These are phyloP conservation scores for Metschnikowia anglica DNA, from an alignment of 805 yeast genomes.

Conservation along the genomic window DNA sequence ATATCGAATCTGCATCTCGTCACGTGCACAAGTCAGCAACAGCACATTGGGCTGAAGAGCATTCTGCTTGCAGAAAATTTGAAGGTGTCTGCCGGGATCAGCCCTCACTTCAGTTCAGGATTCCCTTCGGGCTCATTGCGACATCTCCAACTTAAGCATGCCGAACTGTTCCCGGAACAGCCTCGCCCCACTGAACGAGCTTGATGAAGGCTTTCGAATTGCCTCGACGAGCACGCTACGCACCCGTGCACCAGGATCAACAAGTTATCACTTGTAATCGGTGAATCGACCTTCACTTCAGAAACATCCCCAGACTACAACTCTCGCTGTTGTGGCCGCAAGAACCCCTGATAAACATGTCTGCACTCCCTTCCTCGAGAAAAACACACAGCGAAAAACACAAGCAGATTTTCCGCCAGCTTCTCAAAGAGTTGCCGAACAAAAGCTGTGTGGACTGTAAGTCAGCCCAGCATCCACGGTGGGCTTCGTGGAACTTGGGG, in stretches of 20 bases:
- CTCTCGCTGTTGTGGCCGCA: too few relatives aligned
- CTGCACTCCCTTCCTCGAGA: slow-evolving; percentile 43
- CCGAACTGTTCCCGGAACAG: too few relatives aligned
- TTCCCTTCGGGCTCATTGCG: too few relatives aligned
- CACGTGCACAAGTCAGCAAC: too few relatives aligned
- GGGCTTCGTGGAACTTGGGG: slow-evolving; percentile 98
- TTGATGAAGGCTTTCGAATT: too few relatives aligned
- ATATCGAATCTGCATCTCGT: too few relatives aligned
- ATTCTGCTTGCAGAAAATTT: background rate
- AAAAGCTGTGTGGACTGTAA: slow-evolving; percentile 90
- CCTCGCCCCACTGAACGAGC: too few relatives aligned
- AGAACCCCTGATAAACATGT: slow-evolving; percentile 10
- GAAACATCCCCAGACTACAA: background rate
- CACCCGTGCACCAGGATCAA: slow-evolving; percentile 3
- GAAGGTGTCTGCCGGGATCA: too few relatives aligned
- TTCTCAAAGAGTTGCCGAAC: slow-evolving; percentile 77
- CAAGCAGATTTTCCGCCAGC: slow-evolving; percentile 68
- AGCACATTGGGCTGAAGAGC: background rate
- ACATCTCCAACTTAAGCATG: too few relatives aligned
- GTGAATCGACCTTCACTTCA: background rate
- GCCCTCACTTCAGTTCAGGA: too few relatives aligned
- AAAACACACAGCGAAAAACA: slow-evolving; percentile 52
- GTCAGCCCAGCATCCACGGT: slow-evolving; percentile 83
- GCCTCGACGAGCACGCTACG: background rate
- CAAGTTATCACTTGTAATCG: background rate